phyloP scores from a whole-genome alignment of 2,329 filamentous ascomycete species.

The Fusarium sp. region DNA sequence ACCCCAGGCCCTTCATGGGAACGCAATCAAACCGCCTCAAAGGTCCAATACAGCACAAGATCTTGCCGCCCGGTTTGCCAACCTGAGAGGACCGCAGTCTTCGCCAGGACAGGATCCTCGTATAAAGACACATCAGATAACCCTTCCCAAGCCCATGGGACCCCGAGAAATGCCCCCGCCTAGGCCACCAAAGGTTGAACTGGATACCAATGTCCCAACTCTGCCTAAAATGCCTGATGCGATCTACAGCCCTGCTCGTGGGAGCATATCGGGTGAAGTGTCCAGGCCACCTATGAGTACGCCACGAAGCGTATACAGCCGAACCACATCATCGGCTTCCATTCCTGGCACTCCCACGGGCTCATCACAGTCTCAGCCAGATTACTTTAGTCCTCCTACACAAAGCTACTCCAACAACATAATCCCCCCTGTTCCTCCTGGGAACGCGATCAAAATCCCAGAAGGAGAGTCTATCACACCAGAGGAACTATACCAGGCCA shows the following conservation, averaged over 20 bases:
- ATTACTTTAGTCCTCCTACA: slow-evolving; percentile 49
- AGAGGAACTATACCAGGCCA: slow-evolving; percentile 77
- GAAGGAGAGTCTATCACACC: slow-evolving; percentile 71
- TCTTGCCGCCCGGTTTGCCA: slow-evolving; percentile 68
- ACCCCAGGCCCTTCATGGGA: slow-evolving; percentile 74
- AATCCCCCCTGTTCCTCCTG: slow-evolving; percentile 51
- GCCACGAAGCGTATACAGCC: slow-evolving; percentile 72
- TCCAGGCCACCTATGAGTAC: slow-evolving; percentile 75
- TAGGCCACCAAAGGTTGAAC: slow-evolving; percentile 59
- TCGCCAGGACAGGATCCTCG: slow-evolving; percentile 63
- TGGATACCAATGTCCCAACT: slow-evolving; percentile 65
- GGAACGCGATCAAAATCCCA: slow-evolving; percentile 62
- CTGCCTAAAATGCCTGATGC: slow-evolving; percentile 80
- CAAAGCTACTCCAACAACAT: slow-evolving; percentile 43
- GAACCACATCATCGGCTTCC: slow-evolving; percentile 66
- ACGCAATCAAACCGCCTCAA: slow-evolving; percentile 55
- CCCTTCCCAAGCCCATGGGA: slow-evolving; percentile 55
- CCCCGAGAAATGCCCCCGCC: slow-evolving; percentile 66
- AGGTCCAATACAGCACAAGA: slow-evolving; percentile 57
- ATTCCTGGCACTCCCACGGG: slow-evolving; percentile 44
- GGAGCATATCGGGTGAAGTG: slow-evolving; percentile 74
- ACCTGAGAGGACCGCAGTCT: slow-evolving; percentile 60
- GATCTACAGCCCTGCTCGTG: slow-evolving; percentile 82
- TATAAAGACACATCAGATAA: slow-evolving; percentile 62
- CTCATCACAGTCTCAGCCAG: slow-evolving; percentile 45